These are phyloP conservation scores for Lathyrus sativus DNA, from an alignment of 306 rosid species.

Conservation along the genomic window DNA sequence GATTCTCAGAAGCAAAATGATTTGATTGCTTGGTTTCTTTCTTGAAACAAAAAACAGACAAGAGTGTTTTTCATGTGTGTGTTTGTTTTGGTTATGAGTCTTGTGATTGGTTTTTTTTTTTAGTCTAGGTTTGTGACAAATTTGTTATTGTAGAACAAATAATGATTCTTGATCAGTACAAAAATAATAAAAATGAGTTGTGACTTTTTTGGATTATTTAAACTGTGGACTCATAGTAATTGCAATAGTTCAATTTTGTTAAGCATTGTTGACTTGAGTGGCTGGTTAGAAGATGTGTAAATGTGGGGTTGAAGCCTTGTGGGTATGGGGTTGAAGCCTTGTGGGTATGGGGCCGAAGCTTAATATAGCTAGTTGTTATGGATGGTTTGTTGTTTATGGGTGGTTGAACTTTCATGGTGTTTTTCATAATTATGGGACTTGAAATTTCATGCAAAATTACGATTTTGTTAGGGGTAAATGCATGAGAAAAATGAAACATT, in stretches of 20 bases:
- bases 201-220: background rate
- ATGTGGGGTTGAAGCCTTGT: no score
- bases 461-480: no score
- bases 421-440: no score
- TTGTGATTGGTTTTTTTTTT: background rate
- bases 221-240: background rate
- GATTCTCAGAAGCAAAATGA: slow-evolving; percentile 50
- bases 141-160: background rate
- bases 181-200: background rate
- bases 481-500: no score
- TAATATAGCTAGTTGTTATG: no score
- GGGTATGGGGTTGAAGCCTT: no score
- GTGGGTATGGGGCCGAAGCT: no score
- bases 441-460: no score
- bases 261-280: no score
- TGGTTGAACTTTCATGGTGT: no score
- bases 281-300: no score
- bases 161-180: background rate
- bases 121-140: background rate
- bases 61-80: background rate
- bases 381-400: no score
- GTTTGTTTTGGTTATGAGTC: background rate
- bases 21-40: slow-evolving; percentile 57
- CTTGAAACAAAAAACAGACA: slow-evolving; percentile 34
- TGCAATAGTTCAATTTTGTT: background rate